These are phyloP conservation scores for Mycotypha africana DNA, from an alignment of 371 early-diverging fungal species.

Conservation along the genomic window DNA sequence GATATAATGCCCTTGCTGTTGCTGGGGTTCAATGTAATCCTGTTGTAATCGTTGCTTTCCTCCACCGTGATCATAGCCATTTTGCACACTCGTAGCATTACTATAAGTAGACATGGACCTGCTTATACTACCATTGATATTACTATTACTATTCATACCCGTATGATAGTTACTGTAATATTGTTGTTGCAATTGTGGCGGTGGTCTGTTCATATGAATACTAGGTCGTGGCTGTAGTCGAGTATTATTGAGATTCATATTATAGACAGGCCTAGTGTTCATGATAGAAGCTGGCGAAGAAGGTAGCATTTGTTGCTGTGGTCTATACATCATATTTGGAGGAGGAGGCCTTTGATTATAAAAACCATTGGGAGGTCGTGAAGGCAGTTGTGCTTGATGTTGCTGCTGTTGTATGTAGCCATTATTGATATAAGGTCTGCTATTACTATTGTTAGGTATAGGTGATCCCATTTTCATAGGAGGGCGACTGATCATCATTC, in stretches of 20 bases:
- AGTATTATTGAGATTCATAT: conserved; percentile 1
- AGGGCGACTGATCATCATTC: conserved; percentile 4
- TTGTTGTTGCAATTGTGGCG: conserved; percentile 8
- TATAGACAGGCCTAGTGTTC: conserved; percentile 15
- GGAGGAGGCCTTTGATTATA: conserved; percentile 8
- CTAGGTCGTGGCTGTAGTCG: conserved; percentile 12
- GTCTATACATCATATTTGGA: conserved; percentile 7
- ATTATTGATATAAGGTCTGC: conserved; percentile 9
- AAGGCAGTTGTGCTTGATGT: conserved; percentile 7
- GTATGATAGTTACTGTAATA: conserved; percentile 17
- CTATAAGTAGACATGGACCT: conserved; percentile 10
- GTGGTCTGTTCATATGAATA: conserved; percentile 8
- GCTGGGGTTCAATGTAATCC: too few species aligned
- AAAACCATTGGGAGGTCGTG: conserved; percentile 3
- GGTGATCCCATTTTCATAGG: too few species aligned
- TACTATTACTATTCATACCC: conserved; percentile 4
- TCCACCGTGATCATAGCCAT: conserved; percentile 1
- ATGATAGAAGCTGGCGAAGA: conserved; percentile 2
- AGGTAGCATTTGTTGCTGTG: background rate
- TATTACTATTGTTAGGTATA: conserved; percentile 11
- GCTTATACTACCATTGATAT: conserved; percentile 5
- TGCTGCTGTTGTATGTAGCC: conserved; percentile 5
- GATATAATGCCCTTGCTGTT: conserved; percentile 8
- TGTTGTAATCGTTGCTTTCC: too few species aligned
- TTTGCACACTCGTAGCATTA: conserved; percentile 1